phyloP scores from a whole-genome alignment of 768 basidiomycete genomes.

The Xerocomus potaroensis region DNA sequence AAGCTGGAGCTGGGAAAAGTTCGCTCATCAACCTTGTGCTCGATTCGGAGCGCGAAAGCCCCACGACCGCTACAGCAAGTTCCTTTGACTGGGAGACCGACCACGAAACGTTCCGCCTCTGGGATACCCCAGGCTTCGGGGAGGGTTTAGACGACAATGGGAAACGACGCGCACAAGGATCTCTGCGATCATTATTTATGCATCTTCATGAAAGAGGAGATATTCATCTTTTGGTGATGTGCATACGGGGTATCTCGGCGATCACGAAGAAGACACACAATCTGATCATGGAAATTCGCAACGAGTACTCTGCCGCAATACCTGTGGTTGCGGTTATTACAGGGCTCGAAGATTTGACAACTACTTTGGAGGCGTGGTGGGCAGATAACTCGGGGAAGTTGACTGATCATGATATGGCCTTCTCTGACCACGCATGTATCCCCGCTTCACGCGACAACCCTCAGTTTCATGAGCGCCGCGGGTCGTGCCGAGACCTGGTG shows the following conservation, averaged over 20 bases:
- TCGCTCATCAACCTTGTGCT: slow-evolving; percentile 17
- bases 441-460: slow-evolving; percentile 24
- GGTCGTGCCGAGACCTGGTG: slow-evolving; percentile 19
- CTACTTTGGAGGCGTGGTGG: slow-evolving; percentile 24
- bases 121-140: slow-evolving; percentile 23
- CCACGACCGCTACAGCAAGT: slow-evolving; percentile 17
- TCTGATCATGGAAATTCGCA: slow-evolving; percentile 13
- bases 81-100: slow-evolving; percentile 22
- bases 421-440: too few relatives aligned
- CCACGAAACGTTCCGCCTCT: slow-evolving; percentile 23
- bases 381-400: slow-evolving; percentile 6
- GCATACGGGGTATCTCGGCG: slow-evolving; percentile 14
- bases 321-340: slow-evolving; percentile 31
- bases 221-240: too few relatives aligned
- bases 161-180: slow-evolving; percentile 9
- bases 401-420: slow-evolving; percentile 9
- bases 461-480: slow-evolving; percentile 12
- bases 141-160: slow-evolving; percentile 9
- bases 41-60: slow-evolving; percentile 12
- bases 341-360: neutral
- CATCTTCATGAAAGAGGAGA: slow-evolving; percentile 13
- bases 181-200: slow-evolving; percentile 14
- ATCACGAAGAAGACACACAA: slow-evolving; percentile 19
- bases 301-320: slow-evolving; percentile 9
- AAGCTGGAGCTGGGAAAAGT: slow-evolving; percentile 30